Evolutionary conservation across 805 yeast genomes (phyloP), one percentile per base, ranked within the genome.

Genomic region (Yamadazyma akitaensis): DNA sequence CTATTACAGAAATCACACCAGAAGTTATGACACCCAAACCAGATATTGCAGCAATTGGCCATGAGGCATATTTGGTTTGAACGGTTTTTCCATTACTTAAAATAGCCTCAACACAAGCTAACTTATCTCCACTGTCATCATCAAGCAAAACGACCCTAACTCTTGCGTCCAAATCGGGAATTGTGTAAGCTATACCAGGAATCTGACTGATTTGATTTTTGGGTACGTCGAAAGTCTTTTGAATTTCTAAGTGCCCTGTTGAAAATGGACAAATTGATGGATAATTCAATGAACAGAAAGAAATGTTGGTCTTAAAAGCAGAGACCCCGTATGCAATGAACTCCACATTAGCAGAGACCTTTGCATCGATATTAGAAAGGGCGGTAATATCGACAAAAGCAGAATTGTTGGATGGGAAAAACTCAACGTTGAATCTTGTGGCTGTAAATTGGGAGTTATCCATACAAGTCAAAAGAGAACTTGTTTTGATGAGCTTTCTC

Each of bases 31-130:
- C 78, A 50, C 98, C 98, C 38, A 88, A 63, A 41, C 96, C 95
- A 2, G 97, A 81, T 37, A 94, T 78, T 18, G 89, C 91, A 3
- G 97, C 98, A 55, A 94, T 85, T 9, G 96, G 96, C 99, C 99
- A 92, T 5, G 95, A 79, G 2, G 94, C 96, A 55, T 85, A 90
- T 57, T 81, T 82, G 21, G 96, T 88, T 66, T 90, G 95, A 24
- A 94, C 99, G 1, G 98, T 91, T 60, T 87, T 90, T 48, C 94
- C 96, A 65, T 94, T 94, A 18, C 86, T 68, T 46, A 94, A 73
- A 12, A 80, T 73, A 0, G 97, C 97, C 61, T 86, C 88, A 12
- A 94, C 96, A 77, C 99, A 94, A 2, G 98, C 99, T 48, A 91
- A 70, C 3, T 84, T 76, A 3, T 58, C 67, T 12, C 63, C 53